Evolutionary conservation across 2,329 filamentous ascomycete genomes (phyloP), one percentile per base, ranked within the genome.

Genomic region (Apiospora rasikravindrae): DNA sequence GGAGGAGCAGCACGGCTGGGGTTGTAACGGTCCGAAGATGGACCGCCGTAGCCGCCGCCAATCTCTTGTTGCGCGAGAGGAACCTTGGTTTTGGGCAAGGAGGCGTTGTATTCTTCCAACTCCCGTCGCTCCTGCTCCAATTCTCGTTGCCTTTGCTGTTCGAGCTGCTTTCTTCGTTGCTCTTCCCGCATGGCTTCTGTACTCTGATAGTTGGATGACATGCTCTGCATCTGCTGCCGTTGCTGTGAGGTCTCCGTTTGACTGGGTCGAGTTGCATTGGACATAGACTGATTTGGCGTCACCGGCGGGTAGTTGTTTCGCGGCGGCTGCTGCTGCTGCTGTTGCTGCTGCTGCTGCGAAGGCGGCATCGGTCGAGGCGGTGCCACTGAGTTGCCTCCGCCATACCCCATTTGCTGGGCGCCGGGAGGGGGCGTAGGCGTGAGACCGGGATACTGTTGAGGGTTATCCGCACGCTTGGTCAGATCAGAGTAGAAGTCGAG

Each of bases 31-130:
- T 91, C 89, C 67, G 81, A 73, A 6, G 84, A 80, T 19, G 88
- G 80, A 26, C 85, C 77, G 64, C 86, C 84, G 73, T 87, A 86
- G 51, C 89, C 87, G 44, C 92, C 91, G 72, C 94, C 94, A 76
- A 98, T 85, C 82, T 98, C 96, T 83, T 98, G 95, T 81, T 98
- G 94, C 44, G 95, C 95, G 75, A 96, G 79, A 2, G 94, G 94
- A 14, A 91, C 84, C 80, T 94, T 94, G 74, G 88, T 91, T 85
- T 97, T 93, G 44, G 95, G 96, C 73, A 98, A 84, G 33, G 94
- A 94, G 47, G 94, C 93, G 81, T 98, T 98, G 83, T 98, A 98
- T 24, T 91, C 94, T 80, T 96, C 95, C 76, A 94, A 87, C 69
- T 98, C 94, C 75, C 92, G 90, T 71, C 93, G 88, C 77, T 91